Percentiles rank a stretch among this genome's conserved stretches.
phyloP scores from a whole-genome alignment of 805 yeast species.

The Tetrapisispora phaffii region DNA sequence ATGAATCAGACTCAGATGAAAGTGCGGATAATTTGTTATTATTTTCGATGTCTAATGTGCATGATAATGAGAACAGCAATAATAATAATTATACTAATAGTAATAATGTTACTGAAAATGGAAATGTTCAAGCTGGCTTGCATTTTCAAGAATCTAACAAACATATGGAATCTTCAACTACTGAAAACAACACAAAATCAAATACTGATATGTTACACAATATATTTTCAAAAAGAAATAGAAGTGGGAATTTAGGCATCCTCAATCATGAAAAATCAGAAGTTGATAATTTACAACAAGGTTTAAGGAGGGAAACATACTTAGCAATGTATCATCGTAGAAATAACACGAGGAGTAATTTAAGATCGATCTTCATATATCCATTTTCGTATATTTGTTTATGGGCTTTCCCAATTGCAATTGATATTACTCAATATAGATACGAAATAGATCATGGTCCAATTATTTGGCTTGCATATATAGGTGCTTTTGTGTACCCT shows the following conservation, averaged over 20 bases:
- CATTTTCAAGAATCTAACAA: background rate
- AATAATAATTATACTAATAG: no score
- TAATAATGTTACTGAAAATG: no score
- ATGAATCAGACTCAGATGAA: background rate
- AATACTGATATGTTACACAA: background rate
- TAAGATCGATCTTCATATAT: slow-evolving; percentile 70
- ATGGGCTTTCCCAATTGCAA: slow-evolving; percentile 74
- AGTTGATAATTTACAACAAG: slow-evolving; percentile 1
- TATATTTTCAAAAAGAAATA: background rate
- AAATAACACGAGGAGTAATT: slow-evolving; percentile 60
- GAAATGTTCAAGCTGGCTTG: slow-evolving; percentile 3
- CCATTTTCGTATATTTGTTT: slow-evolving; percentile 72
- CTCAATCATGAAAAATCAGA: background rate
- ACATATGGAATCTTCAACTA: background rate
- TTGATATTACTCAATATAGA: slow-evolving; percentile 48
- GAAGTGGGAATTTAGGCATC: background rate
- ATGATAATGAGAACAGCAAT: no score
- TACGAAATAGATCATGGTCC: slow-evolving; percentile 41
- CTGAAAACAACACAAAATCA: background rate
- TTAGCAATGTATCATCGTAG: slow-evolving; percentile 54
- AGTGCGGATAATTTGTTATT: background rate
- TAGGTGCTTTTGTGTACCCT: slow-evolving; percentile 73
- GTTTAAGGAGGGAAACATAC: slow-evolving; percentile 42
- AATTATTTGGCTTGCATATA: slow-evolving; percentile 50
- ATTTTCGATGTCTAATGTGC: background rate